Evolutionary conservation across 1,284 basidiomycete species (phyloP).

Genomic region (Acaromyces ingoldii): DNA sequence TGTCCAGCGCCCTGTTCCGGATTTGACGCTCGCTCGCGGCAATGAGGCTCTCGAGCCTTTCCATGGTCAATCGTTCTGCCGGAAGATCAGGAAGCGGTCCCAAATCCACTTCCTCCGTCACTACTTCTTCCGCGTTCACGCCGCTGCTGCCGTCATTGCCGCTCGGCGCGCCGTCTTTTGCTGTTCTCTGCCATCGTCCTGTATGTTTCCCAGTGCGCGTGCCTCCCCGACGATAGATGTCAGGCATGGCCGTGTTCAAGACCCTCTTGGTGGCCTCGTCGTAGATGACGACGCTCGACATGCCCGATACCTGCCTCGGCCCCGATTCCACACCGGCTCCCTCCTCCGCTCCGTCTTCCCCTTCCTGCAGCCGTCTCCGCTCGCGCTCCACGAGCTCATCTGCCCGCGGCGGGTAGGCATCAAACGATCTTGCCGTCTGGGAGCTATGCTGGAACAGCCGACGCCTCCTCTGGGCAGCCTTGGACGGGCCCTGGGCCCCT

Average conservation of each 20-base stretch:
- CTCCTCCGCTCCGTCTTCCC: neutral
- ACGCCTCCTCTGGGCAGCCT: neutral
- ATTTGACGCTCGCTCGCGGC: neutral
- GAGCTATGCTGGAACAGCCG: neutral
- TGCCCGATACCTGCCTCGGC: neutral
- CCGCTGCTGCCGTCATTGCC: neutral
- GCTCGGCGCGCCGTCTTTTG: neutral
- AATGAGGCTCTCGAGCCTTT: neutral
- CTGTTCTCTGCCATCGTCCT: neutral
- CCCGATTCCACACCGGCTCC: neutral
- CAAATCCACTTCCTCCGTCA: neutral
- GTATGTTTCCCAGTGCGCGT: neutral
- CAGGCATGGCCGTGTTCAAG: neutral
- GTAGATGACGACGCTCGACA: conserved; percentile 4
- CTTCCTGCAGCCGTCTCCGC: neutral
- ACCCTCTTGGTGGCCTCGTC: neutral
- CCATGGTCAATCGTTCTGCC: too few relatives aligned
- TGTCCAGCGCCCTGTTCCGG: too few relatives aligned
- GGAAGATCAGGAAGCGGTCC: neutral
- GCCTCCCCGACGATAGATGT: neutral
- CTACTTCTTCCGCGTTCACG: neutral
- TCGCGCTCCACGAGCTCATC: neutral
- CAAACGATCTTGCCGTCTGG: neutral
- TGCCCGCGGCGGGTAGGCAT: conserved; percentile 1
- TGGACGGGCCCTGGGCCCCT: conserved; percentile 1